Conservation (phyloP, 257 asterid species). For the Ajuga chamaepitys region DNA sequence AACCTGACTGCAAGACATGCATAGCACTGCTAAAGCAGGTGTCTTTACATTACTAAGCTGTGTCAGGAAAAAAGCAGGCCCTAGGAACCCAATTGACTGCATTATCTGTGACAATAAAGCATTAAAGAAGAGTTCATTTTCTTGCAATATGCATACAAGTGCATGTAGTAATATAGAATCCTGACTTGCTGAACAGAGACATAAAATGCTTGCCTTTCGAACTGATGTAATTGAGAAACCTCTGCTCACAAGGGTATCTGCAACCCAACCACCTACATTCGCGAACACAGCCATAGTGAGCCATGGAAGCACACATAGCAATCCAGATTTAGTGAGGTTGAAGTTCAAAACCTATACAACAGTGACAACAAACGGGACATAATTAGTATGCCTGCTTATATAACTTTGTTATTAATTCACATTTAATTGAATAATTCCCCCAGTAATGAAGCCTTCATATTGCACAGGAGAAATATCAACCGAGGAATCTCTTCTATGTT, state of each 20-base stretch:
- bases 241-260: constrained; percentile 82
- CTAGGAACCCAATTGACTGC: constrained; percentile 92
- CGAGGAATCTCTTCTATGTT: not conserved
- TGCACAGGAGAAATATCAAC: not conserved
- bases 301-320: constrained; percentile 88
- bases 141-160: not conserved
- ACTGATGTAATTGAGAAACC: constrained; percentile 69
- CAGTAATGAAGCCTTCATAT: not conserved
- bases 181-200: not conserved
- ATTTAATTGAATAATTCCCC: not conserved
- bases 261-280: constrained; percentile 93
- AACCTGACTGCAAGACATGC: constrained; percentile 99
- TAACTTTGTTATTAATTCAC: not conserved
- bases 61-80: constrained; percentile 90
- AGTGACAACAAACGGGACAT: not conserved
- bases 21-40: constrained; percentile 83
- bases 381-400: not conserved
- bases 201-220: constrained; percentile 29
- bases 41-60: constrained; percentile 73
- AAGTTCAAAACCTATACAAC: constrained; percentile 72
- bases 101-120: constrained; percentile 55
- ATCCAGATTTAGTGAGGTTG: constrained; percentile 92
- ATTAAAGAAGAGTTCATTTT: constrained; percentile 1
- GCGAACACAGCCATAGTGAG: constrained; percentile 93
- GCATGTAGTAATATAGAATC: not conserved